Evolutionary conservation across 108 stramenopile species (phyloP), one percentile per base, ranked within the genome.

Genomic region (Fistulifera pelliculosa): DNA sequence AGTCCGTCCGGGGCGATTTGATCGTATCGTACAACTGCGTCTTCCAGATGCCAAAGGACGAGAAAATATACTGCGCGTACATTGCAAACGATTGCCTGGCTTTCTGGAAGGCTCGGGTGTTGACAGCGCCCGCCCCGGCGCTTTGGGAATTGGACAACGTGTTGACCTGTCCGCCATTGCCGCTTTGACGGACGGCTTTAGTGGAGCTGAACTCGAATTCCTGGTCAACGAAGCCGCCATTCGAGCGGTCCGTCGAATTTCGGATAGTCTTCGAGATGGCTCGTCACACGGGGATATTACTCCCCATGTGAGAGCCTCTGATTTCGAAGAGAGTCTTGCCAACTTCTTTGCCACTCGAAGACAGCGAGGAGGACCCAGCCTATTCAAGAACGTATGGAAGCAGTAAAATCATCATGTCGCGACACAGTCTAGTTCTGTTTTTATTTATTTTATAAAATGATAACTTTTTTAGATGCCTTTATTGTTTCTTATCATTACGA

Each of bases 171-270:
- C 70, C 17, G 84, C 80, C 7, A 68, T 91, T 26, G 91, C 95
- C 17, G 66, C 67, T 1, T 58, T 80, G 11, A 92, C 93, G 13
- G 42, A 52, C 6, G 94, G 94, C 6, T 83, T 90, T 21, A 81
- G 86, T 47, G 95, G 97, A 1, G 97, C 97, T 10, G 97, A 98
- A 62, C 66, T 98, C 13, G 91, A 93, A 44, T 92, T 87, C 63
- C 71, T 98, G 49, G 88, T 93, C 56, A 98, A 98, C 59, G 97
- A 98, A 62, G 95, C 95, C 18, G 95, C 94, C 7, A 90, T 95
- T 55, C 82, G 94, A 35, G 90, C 87, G 11, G 94, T 90, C 12
- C 76, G 94, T 62, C 73, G 93, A 52, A 88, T 86, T 10, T 73
- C 77, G 35, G 48, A 71, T 11, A 71, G 73, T 38, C 40, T 83